Evolutionary conservation across 768 basidiomycete species (phyloP), one percentile per base, ranked within the genome.

Genomic region (Boletus rubroflammeus): DNA sequence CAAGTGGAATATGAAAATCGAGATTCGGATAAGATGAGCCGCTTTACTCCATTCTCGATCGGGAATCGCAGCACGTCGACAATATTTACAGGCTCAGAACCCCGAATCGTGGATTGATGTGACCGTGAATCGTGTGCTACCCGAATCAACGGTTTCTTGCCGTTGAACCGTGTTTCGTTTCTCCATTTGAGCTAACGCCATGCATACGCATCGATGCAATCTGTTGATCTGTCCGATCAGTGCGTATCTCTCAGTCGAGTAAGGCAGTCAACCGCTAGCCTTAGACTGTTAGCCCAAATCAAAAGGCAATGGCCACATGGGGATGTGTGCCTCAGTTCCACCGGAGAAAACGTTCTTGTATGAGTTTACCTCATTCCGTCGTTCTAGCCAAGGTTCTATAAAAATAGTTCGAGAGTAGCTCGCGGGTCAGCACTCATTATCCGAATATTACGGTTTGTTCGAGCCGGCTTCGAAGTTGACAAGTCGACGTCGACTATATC

Each of bases 391-490:
- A 14, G 14, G 32, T 23, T 9, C 23, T 26, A 14, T 54, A 40
- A 58, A 53, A 59, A 47, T 58, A 58, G n/a, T 39, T 38, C 53
- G 7, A 26, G 13, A n/a, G 13, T 28, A n/a, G 19, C n/a, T 38
- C 45, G 28, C 54, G 29, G 54, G 10, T 32, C 7, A 21, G 19
- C 9, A 10, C 14, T 25, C 21, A n/a, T 13, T 3, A 1, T 13
- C 9, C 26, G 36, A 23, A 21, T 35, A n/a, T 6, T 19, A 28
- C 9, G 8, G 7, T 14, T 47, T 28, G 2, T 41, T 32, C 11
- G 13, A 35, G 21, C 36, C 34, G 10, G 34, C 13, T 31, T 19
- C 31, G 13, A 8, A n/a, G 15, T 28, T 17, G 17, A 11, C 42
- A n/a, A 2, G 15, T 15, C 4, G 23, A 23, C 39, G 17, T 10